Evolutionary conservation across 106 monocot genomes (phyloP).

Genomic region (Cymbidium sinense): DNA sequence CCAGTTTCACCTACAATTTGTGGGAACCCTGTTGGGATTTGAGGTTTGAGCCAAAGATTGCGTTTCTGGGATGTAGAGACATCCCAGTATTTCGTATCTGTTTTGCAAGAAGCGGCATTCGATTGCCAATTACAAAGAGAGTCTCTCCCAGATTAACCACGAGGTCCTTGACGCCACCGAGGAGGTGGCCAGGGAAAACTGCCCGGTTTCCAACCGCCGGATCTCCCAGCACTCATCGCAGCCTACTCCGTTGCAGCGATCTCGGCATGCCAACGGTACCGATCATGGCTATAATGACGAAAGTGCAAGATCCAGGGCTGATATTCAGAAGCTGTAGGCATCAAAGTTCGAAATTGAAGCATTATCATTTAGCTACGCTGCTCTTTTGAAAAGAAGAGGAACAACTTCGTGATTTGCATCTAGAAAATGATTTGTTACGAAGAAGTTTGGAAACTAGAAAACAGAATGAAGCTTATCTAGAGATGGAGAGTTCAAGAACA

Average conservation of each 20-base stretch:
- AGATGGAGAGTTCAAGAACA: constrained; percentile 25
- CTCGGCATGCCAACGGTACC: constrained; percentile 41
- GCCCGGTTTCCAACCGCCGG: constrained; percentile 29
- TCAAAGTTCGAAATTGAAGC: constrained; percentile 88
- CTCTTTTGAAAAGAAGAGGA: constrained; percentile 92
- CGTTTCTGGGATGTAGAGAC: not conserved
- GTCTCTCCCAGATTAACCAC: constrained; percentile 68
- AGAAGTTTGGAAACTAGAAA: constrained; percentile 46
- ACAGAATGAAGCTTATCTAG: constrained; percentile 10
- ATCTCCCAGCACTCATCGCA: constrained; percentile 19
- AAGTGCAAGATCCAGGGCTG: constrained; percentile 58
- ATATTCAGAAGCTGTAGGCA: constrained; percentile 68
- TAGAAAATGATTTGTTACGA: constrained; percentile 60
- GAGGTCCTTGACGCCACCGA: constrained; percentile 59
- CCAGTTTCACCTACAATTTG: not conserved
- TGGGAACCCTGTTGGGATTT: constrained; percentile 1
- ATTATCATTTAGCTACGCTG: constrained; percentile 77
- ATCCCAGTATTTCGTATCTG: not conserved
- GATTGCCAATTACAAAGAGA: constrained; percentile 73
- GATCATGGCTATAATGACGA: constrained; percentile 35
- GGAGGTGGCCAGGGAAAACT: constrained; percentile 11
- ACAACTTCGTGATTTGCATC: constrained; percentile 61
- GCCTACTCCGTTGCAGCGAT: constrained; percentile 12
- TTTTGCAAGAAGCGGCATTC: constrained; percentile 20
- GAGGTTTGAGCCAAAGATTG: not conserved